Evolutionary conservation across 352 stramenopile genomes (phyloP), one percentile per base, ranked within the genome.

Genomic region (Phytopythium vexans): DNA sequence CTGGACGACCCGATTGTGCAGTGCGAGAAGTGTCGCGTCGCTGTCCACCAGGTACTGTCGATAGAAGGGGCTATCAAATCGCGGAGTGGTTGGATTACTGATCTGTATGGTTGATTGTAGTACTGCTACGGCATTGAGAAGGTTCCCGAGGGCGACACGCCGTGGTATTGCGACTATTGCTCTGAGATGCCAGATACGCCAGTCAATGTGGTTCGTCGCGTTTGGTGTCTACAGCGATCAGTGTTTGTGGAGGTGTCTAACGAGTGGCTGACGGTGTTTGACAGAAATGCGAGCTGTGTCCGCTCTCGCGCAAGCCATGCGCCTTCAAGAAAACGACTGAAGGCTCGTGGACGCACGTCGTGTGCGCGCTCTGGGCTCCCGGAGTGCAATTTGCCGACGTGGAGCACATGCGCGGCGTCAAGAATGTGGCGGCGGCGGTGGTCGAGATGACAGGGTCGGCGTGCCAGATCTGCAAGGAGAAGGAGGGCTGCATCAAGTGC

Each of bases 131-230:
- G 86, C 7, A 94, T 95, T 49, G 71, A 82, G 10, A 64, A 72
- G 41, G 81, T 95, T 2, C 86, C 86, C 0, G 82, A 92, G 53
- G 84, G 82, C 36, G 86, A 95, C 32, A 70, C 74, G 14, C 86
- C 86, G 16, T 95, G 86, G 86, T 93, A 85, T 42, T 95, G 86
- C 57, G 86, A 95, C 50, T 88, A 74, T 45, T 95, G 86, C 65
- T 66, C 72, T 12, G 64, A 86, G 39, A 52, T 63, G 8, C 53
- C 71, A 2, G 61, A 48, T 6, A 63, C 74, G 14, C 63, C 72
- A n/a, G 66, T 52, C 31, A 70, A 91, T 56, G 56, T 64, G 70
- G 77, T 92, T 58, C 27, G 68, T 70, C 3, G 34, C 27, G 31
- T 45, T 42, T 14, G 50, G 10, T 60, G 37, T 35, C 1, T 46